Base-by-base conservation (phyloP, 2,329 filamentous ascomycete species). In the Chrysoporthe deuterocubensis region DNA sequence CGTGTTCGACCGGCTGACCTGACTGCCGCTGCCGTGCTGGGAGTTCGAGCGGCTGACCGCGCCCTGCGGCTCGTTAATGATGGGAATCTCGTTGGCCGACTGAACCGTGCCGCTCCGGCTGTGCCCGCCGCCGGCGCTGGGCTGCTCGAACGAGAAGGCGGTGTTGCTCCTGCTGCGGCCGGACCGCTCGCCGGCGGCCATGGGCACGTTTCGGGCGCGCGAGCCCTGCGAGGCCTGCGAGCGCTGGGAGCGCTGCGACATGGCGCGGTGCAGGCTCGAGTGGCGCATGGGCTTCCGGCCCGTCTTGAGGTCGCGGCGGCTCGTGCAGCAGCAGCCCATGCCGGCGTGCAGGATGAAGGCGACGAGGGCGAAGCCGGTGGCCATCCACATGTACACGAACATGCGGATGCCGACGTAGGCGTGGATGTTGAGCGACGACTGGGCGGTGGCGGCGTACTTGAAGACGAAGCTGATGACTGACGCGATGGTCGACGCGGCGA, bases 331-430 rank as follows among this genome's bases (percentile, higher is more conserved):
- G 78, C 93, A 97, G 73, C 90, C 92, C 78, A 95, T 85, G 43
- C 90, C 88, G 40, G 91, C 81, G 77, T 96, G 92, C 26, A 96
- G 82, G 43, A 91, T 76, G 73, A 92, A 94, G 0, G 90, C 90
- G 26, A 94, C 74, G 5, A 93, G 79, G 1, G 87, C 86, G 69
- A 90, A 87, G 0, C 83, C 87, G 0, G 89, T 85, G 0, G 90
- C 92, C 40, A 93, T 86, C 94, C 95, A 98, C 90, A 97, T 95
- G 75, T 97, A 96, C 0, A 82, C 91, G 74, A 97, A 87, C 91
- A 97, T 94, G 72, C 88, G 85, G 46, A 77, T 79, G 6, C 94
- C 94, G 44, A 97, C 81, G 3, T 85, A 80, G 3, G 90, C 92
- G 11, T 81, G 77, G 72, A 97, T 94, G 77, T 97, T 96, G 64